Base-by-base conservation (phyloP, 495 filamentous ascomycete genomes). In the Aspergillus taichungensis region DNA sequence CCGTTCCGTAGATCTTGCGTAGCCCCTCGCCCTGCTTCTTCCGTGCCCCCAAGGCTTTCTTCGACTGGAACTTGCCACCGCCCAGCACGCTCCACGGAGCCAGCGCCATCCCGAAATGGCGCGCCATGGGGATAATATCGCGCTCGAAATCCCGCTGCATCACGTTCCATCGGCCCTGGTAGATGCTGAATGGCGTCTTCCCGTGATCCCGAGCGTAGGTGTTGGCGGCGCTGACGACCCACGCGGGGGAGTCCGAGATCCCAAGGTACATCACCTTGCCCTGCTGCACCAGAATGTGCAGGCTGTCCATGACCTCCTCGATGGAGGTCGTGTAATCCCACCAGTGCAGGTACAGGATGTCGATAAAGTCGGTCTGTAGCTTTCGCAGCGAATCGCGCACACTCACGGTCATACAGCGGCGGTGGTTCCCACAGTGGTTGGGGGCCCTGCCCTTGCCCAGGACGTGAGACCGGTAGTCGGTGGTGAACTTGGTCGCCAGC, bases 401-500 rank as follows among this genome's bases (percentile, higher is more conserved):
- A n/a, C 71, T 75, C 14, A 80, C 30, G 38, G 71, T 68, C 49
- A 86, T 45, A 49, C 63, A 73, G 43, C 75, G 74, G 30, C 67
- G 52, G 43, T 68, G 63, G 57, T 82, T 83, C 6, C 80, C 79
- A n/a, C 58, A 57, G 56, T 57, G 66, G 50, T 84, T 84, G 1
- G 63, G 45, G 0, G 52, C 68, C n/a, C 76, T 70, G 47, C 79
- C 56, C 37, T 69, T 65, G 12, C 64, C 68, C 27, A 57, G 31
- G 0, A 46, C 52, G 35, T 65, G 50, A 29, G 31, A 41, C 28
- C 52, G 51, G 53, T 62, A 71, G 30, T 61, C 59, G 3, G 64
- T 65, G 1, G 76, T 77, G 59, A 68, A 81, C 52, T 89, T 92
- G 39, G 86, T 90, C 0, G 85, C 85, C 36, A 91, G 67, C 30